These are phyloP conservation scores for Sordariomycetes sp. DNA, from an alignment of 2,329 filamentous ascomycete genomes.

Conservation along the genomic window DNA sequence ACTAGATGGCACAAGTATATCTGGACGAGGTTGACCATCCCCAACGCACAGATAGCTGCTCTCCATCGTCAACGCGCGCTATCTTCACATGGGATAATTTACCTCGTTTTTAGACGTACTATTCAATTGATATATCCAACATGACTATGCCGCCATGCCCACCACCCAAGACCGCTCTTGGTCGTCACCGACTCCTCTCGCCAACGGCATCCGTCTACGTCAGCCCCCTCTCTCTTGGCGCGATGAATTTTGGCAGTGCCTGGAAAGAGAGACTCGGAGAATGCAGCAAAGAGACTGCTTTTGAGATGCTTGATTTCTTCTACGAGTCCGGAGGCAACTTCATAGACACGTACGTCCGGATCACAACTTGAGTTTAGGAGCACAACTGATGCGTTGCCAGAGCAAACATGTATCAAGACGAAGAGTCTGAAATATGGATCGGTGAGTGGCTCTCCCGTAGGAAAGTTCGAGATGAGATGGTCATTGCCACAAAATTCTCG, in stretches of 20 bases:
- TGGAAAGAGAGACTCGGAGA: slow-evolving; percentile 10
- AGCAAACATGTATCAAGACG: slow-evolving; percentile 37
- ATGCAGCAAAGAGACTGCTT: slow-evolving; percentile 35
- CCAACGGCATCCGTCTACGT: slow-evolving; percentile 13
- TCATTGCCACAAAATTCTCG: slow-evolving; percentile 39
- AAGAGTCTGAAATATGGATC: slow-evolving; percentile 40
- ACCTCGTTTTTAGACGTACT: no score
- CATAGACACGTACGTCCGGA: slow-evolving; percentile 38
- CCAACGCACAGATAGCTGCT: no score
- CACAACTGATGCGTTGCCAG: no score
- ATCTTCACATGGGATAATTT: no score
- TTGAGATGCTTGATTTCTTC: slow-evolving; percentile 47
- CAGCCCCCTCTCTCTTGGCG: slow-evolving; percentile 14
- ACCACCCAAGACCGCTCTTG: slow-evolving; percentile 8
- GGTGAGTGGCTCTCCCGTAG: slow-evolving; percentile 39
- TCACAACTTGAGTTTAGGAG: neutral
- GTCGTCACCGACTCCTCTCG: slow-evolving; percentile 12
- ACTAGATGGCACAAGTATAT: no score
- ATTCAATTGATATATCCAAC: no score
- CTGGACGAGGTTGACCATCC: no score
- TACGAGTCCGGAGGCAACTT: slow-evolving; percentile 49
- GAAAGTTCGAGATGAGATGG: slow-evolving; percentile 34
- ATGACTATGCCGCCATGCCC: slow-evolving; percentile 1
- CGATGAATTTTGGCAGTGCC: slow-evolving; percentile 20
- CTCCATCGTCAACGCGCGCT: no score